Evolutionary conservation across 345 rosid species (phyloP).

Genomic region (Euphorbia lathyris): DNA sequence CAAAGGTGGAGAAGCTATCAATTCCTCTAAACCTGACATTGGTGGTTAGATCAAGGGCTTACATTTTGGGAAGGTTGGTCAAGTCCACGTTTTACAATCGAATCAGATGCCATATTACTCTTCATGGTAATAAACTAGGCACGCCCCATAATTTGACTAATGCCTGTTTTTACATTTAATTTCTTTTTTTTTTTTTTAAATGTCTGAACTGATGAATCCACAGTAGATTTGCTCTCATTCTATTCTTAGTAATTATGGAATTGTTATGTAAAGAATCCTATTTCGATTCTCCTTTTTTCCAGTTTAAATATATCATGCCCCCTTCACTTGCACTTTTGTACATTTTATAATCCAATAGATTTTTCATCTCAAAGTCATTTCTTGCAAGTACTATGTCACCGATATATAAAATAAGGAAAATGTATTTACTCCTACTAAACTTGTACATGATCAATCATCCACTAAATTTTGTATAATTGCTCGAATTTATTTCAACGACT

Average conservation of each 20-base stretch:
- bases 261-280: no score
- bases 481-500: no score
- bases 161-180: conserved; percentile 47
- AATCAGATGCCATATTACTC: conserved; percentile 57
- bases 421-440: no score
- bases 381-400: no score
- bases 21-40: conserved; percentile 80
- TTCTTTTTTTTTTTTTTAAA: background rate
- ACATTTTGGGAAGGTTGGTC: conserved; percentile 56
- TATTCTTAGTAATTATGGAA: background rate
- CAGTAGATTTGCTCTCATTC: background rate
- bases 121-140: conserved; percentile 58
- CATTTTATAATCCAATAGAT: no score
- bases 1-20: conserved; percentile 30
- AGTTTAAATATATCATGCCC: no score
- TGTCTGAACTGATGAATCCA: background rate
- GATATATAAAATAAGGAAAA: no score
- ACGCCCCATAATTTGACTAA: conserved; percentile 45
- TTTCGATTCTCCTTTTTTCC: no score
- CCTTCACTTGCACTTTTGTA: no score
- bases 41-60: conserved; percentile 70
- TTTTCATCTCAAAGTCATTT: no score
- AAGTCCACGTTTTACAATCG: conserved; percentile 50
- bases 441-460: no score
- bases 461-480: no score